Conservation (phyloP, 2,329 filamentous ascomycete genomes). For the Ophiostoma australiae region DNA sequence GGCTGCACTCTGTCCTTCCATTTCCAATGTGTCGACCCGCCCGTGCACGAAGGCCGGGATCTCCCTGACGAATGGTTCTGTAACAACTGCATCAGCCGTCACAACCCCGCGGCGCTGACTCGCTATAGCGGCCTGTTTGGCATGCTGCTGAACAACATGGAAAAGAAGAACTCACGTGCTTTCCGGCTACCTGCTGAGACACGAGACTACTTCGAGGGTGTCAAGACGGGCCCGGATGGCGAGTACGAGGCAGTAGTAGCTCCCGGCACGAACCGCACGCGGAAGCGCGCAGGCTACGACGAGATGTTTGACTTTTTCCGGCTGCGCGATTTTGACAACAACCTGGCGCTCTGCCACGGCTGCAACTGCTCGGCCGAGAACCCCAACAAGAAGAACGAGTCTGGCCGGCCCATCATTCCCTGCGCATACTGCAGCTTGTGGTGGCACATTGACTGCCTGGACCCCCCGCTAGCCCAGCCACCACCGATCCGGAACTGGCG, state of each 20-base stretch:
- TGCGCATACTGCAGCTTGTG: slow-evolving; percentile 77
- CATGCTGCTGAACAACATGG: slow-evolving; percentile 58
- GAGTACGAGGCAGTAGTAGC: slow-evolving; percentile 68
- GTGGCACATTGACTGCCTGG: slow-evolving; percentile 91
- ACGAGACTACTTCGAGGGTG: slow-evolving; percentile 73
- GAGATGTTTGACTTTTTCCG: slow-evolving; percentile 63
- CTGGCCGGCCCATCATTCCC: slow-evolving; percentile 65
- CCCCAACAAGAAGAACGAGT: slow-evolving; percentile 16
- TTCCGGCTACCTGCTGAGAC: slow-evolving; percentile 68
- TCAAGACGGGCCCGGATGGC: slow-evolving; percentile 69
- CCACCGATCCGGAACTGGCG: slow-evolving; percentile 75
- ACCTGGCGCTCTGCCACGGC: slow-evolving; percentile 68
- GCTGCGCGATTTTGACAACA: slow-evolving; percentile 65
- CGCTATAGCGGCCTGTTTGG: slow-evolving; percentile 55
- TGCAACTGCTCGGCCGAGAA: slow-evolving; percentile 63
- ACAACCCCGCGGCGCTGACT: slow-evolving; percentile 44
- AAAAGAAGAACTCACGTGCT: slow-evolving; percentile 64
- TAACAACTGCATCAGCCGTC: slow-evolving; percentile 58
- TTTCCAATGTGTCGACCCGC: slow-evolving; percentile 80
- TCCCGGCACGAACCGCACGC: not conserved
- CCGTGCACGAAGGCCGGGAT: slow-evolving; percentile 57
- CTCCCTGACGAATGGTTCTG: slow-evolving; percentile 81
- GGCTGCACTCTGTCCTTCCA: slow-evolving; percentile 88
- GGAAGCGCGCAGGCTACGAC: slow-evolving; percentile 48
- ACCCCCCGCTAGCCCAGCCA: slow-evolving; percentile 75